Percentiles rank a stretch among this genome's conserved stretches.
Evolutionary conservation across 805 yeast genomes (phyloP).

Genomic region (Schizosaccharomyces octosporus): DNA sequence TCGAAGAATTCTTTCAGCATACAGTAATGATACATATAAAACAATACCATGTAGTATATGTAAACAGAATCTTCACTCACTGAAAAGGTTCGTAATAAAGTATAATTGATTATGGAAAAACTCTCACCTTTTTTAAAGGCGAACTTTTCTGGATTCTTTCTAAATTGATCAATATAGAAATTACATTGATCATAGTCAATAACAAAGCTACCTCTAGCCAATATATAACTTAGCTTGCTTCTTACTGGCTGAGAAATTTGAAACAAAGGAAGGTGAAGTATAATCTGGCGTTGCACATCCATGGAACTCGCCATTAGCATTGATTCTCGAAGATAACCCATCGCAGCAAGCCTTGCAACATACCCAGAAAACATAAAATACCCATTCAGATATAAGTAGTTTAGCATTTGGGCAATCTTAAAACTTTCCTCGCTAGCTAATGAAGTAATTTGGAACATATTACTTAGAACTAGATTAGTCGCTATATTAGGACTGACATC

Average conservation of each 20-base stretch:
- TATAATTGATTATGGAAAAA: neutral
- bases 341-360: neutral
- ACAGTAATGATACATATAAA: neutral
- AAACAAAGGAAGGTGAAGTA: neutral
- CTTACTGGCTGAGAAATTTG: neutral
- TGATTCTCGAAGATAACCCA: neutral
- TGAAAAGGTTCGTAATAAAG: neutral
- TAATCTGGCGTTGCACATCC: neutral
- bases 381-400: neutral
- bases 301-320: neutral
- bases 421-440: neutral
- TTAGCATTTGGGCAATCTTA: neutral
- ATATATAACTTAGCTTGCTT: neutral
- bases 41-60: neutral
- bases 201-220: neutral
- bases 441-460: neutral
- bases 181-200: neutral
- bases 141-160: neutral
- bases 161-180: neutral
- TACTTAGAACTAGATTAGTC: neutral
- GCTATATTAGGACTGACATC: too few relatives aligned
- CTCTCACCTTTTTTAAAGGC: neutral
- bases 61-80: neutral
- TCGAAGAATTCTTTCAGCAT: neutral
- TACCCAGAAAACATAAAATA: neutral